These are phyloP conservation scores for Dipteronia dyeriana DNA, from an alignment of 345 rosid genomes.

Conservation along the genomic window DNA sequence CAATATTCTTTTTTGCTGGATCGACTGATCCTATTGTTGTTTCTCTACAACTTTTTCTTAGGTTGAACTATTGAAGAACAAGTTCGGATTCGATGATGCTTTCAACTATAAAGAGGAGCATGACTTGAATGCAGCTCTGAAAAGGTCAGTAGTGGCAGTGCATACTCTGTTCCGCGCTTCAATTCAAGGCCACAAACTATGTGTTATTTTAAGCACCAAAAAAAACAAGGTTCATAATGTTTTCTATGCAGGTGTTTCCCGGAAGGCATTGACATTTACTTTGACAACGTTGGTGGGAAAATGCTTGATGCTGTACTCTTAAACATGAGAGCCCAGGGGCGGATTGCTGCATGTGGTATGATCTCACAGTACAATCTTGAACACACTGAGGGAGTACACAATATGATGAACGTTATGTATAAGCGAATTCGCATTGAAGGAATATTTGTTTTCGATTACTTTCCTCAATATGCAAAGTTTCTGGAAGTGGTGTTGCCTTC, in stretches of 20 bases:
- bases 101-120: conserved; percentile 40
- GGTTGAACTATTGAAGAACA: conserved; percentile 35
- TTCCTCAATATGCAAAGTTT: conserved; percentile 19
- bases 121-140: conserved; percentile 26
- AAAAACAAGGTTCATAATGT: not conserved
- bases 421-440: conserved; percentile 27
- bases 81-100: conserved; percentile 37
- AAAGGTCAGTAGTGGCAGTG: conserved; percentile 26
- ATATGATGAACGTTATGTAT: conserved; percentile 5
- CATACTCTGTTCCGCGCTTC: not conserved
- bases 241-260: not conserved
- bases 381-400: conserved; percentile 1
- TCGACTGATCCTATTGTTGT: too few relatives aligned
- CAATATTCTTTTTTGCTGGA: too few relatives aligned
- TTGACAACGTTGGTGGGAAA: conserved; percentile 3
- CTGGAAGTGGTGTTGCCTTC: conserved; percentile 22
- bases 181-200: not conserved
- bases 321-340: conserved; percentile 8
- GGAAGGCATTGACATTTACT: conserved; percentile 15
- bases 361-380: conserved; percentile 4
- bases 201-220: too few relatives aligned
- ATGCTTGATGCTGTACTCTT: conserved; percentile 11
- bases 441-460: conserved; percentile 8
- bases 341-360: conserved; percentile 2
- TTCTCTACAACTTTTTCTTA: not conserved